Conservation (phyloP, 2,329 filamentous ascomycete species). For the Colletotrichum coccodes region DNA sequence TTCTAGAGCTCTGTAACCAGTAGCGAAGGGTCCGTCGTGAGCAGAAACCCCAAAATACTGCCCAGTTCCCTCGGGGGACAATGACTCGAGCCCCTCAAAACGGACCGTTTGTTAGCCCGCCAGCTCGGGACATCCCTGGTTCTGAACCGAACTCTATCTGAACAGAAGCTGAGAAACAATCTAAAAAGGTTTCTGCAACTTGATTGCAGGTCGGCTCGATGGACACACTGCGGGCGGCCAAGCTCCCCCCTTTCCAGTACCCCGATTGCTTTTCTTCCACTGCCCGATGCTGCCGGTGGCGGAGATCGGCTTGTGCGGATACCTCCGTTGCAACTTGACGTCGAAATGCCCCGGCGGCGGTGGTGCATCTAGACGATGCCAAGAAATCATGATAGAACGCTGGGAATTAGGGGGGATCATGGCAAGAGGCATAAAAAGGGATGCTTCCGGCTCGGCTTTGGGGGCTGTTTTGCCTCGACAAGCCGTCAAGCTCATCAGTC, state of each 20-base stretch:
- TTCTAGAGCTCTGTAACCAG: neutral
- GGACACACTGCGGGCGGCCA: neutral
- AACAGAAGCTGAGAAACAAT: constrained; percentile 5
- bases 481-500: neutral
- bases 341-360: neutral
- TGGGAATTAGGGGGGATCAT: neutral
- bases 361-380: neutral
- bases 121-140: constrained; percentile 13
- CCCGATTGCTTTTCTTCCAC: neutral
- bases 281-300: constrained; percentile 8
- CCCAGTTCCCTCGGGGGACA: neutral
- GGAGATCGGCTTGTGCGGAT: neutral
- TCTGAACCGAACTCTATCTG: neutral
- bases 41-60: neutral
- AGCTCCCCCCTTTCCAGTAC: neutral
- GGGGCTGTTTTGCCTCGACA: no score
- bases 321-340: neutral
- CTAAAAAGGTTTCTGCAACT: constrained; percentile 18
- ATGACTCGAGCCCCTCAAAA: constrained; percentile 1
- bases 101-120: neutral
- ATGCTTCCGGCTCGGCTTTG: neutral
- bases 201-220: constrained; percentile 7
- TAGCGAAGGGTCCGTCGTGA: neutral
- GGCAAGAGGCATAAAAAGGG: neutral
- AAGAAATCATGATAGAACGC: neutral